Evolutionary conservation across 2,329 filamentous ascomycete species (phyloP).

Genomic region (Lachnellula arida): DNA sequence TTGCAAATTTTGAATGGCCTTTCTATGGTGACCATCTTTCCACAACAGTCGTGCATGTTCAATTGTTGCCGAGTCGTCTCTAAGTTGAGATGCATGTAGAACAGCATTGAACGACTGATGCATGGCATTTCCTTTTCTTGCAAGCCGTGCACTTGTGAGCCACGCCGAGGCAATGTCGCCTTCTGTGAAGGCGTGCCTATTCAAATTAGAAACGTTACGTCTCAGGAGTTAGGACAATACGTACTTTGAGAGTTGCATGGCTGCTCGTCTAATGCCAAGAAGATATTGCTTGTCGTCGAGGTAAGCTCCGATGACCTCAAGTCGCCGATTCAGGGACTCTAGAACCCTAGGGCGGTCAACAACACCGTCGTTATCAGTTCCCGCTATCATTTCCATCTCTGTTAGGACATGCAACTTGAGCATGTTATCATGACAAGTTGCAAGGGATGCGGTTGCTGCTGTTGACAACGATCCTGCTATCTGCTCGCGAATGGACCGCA

Average conservation of each 20-base stretch:
- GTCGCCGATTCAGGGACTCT: conserved; percentile 62
- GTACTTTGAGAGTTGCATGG: conserved; percentile 74
- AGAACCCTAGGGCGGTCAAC: conserved; percentile 38
- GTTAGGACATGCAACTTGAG: conserved; percentile 82
- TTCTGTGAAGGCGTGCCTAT: conserved; percentile 52
- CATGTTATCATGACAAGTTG: conserved; percentile 78
- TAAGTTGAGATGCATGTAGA: conserved; percentile 77
- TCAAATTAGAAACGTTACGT: conserved; percentile 27
- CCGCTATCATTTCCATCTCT: conserved; percentile 75
- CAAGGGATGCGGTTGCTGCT: conserved; percentile 73
- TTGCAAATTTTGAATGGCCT: conserved; percentile 88
- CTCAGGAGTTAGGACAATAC: conserved; percentile 28
- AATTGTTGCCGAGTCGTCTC: conserved; percentile 83
- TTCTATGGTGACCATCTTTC: conserved; percentile 88
- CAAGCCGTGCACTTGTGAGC: conserved; percentile 79
- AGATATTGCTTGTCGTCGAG: conserved; percentile 92
- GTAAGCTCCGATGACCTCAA: conserved; percentile 86
- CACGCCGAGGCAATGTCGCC: conserved; percentile 77
- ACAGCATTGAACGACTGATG: conserved; percentile 93
- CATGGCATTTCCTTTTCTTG: conserved; percentile 76
- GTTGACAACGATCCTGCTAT: conserved; percentile 71
- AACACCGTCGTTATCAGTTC: conserved; percentile 36
- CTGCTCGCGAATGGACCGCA: conserved; percentile 63
- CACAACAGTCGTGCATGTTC: conserved; percentile 91
- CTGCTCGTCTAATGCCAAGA: conserved; percentile 76